Evolutionary conservation across 495 filamentous ascomycete species (phyloP), one percentile per base, ranked within the genome.

Genomic region (Hyphodiscus hymeniophilus): DNA sequence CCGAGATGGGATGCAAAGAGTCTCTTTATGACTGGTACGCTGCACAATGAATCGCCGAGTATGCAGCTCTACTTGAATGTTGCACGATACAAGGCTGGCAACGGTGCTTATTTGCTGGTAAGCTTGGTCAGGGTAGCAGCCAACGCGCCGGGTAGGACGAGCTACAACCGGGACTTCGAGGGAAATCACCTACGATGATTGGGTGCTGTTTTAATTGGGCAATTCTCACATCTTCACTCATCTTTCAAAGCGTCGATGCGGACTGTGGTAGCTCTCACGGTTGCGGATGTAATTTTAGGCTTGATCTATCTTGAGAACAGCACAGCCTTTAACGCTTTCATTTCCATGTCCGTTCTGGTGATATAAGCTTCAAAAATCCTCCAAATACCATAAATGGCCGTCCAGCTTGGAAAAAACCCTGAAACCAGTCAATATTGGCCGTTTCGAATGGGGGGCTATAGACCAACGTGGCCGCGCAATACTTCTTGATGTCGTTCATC

Each of bases 111-210:
- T 48, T 43, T 54, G 15, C 45, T 69, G 20, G 49, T 73, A 15
- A 59, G 68, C 16, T 45, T 71, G 8, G 53, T 70, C 13, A 47
- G 48, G 1, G 43, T 66, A n/a, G 57, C 46, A 41, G 60, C 57
- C 2, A 59, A 55, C 3, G 59, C 66, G 22, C 69, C 65, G 16
- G 58, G 64, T 12, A 56, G 70, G 0, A 66, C 72, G 8, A 67
- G 70, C 2, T n/a, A 62, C 71, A 22, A 77, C 74, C 7, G 66
- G 76, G 24, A 73, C 74, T 52, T 56, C 61, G 17, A 78, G 75
- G 75, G 68, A 69, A 2, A 77, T 80, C 44, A 68, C 72, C 2
- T 59, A 74, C 12, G 75, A 79, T 45, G 49, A 62, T 15, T 74
- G 70, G 10, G 46, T 73, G 17, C 71, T 74, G 0, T 70, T 64